Evolutionary conservation across 1,139 yeast species (phyloP).

Genomic region (Meyerozyma carpophila): DNA sequence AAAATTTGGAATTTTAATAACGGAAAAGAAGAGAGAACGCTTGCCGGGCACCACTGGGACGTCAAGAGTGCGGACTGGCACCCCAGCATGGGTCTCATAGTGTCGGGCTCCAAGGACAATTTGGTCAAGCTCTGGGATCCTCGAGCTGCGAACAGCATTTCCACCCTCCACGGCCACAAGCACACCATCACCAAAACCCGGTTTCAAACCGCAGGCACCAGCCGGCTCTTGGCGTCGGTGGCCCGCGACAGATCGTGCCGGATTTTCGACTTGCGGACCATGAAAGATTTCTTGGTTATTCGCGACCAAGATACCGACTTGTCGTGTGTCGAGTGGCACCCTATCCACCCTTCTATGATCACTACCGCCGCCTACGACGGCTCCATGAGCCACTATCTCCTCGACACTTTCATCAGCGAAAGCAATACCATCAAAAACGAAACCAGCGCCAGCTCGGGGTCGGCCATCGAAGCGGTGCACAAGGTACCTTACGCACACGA

Average conservation of each 20-base stretch:
- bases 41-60: conserved; percentile 98
- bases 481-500: conserved; percentile 90
- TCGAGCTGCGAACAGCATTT: conserved; percentile 61
- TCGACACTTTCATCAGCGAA: conserved; percentile 49
- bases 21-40: conserved; percentile 74
- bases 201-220: conserved; percentile 71
- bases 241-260: conserved; percentile 87
- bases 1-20: conserved; percentile 94
- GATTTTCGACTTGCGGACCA: conserved; percentile 78
- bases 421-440: conserved; percentile 15
- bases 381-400: conserved; percentile 68
- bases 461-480: conserved; percentile 47
- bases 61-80: conserved; percentile 98
- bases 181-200: conserved; percentile 83
- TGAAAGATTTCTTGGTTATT: conserved; percentile 69
- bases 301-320: conserved; percentile 83
- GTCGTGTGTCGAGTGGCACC: conserved; percentile 89
- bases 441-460: conserved; percentile 7
- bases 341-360: conserved; percentile 72
- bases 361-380: conserved; percentile 92
- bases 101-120: conserved; percentile 90
- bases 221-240: conserved; percentile 73
- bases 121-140: conserved; percentile 96
- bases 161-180: conserved; percentile 86
- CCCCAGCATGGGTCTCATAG: conserved; percentile 75